Base-by-base conservation (phyloP, 371 early-diverging fungal species). In the Thermomucor indicae-seudaticae region DNA sequence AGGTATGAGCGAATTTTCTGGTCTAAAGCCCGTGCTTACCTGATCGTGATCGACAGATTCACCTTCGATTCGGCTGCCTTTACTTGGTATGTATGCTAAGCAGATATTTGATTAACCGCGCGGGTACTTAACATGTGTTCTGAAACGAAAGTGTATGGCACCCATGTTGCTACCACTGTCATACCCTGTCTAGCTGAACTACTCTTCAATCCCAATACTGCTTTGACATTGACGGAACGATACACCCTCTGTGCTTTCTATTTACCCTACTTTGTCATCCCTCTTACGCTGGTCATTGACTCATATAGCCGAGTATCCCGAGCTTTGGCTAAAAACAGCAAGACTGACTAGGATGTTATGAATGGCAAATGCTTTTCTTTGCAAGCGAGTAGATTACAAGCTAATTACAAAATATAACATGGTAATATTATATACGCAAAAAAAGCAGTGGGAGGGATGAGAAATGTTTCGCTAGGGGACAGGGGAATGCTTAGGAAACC, bases 111-210 rank as follows among this genome's bases (percentile, higher is more conserved):
- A 22, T 10, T 6, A 17, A 25, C 11, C 20, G 22, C 19, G 28
- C 19, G 22, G 3, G 4, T 10, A 43, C 5, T 24, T 6, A 8
- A 14, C 17, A 20, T 45, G 30, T 1, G 3, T 7, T 45, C 7
- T 38, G 37, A n/a, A 19, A 49, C 6, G 20, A 10, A 69, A 55
- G 68, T 76, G 16, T 86, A 86, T 53, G 79, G 83, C 23, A 64
- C 70, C 25, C 86, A 86, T 51, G 84, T 82, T 5, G 59, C 71
- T 14, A 88, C 88, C 0, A 84, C 86, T 3, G 68, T 84, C 43
- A 47, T 73, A 6, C 79, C 83, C 4, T 51, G 65, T 6, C 46
- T 87, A 19, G 64, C 59, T 25, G 78, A 72, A 50, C 58, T 84
- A 17, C 24, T 64, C 14, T 64, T 76, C 23, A 80, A 71, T 42